Evolutionary conservation across 2,329 filamentous ascomycete genomes (phyloP), one percentile per base, ranked within the genome.

Genomic region (Emydomyces testavorans): DNA sequence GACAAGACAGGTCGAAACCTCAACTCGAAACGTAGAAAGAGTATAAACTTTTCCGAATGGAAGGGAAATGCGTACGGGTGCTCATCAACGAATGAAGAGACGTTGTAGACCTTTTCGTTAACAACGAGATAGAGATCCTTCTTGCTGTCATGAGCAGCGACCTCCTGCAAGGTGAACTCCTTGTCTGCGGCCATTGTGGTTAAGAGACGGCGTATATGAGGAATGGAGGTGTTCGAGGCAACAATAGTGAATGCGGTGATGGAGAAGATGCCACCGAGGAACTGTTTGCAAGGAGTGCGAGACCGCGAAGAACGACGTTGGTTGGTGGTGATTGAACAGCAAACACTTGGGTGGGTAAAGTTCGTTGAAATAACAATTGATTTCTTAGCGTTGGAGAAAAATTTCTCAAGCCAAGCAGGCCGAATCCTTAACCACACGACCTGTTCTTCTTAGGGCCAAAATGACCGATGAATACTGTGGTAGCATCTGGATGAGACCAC

Each of bases 21-120:
- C n/a, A n/a, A n/a, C n/a, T n/a, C n/a, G n/a, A n/a, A n/a, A n/a
- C n/a, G n/a, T n/a, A n/a, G n/a, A 21, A 23, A 37, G 35, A 26
- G 4, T 15, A 26, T 10, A 24, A 15, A 6, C 4, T 4, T 4
- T 28, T 28, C n/a, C 7, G 40, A 26, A 42, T 38, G 24, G 43
- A 45, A 36, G 23, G 37, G 26, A 42, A 32, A 36, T 49, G 78
- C 78, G 57, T 79, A 83, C 79, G 92, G 92, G 70, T 98, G 92
- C 80, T 98, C 92, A 66, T 96, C 90, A 58, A 96, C 75, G 70
- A 98, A 98, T 69, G 82, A 83, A 62, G 80, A 78, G 65, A 75
- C 70, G 69, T 96, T 79, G 79, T 96, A 98, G 73, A 98, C 82
- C 76, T 94, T 94, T 71, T 94, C 89, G 73, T 96, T 86, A 61